These are phyloP conservation scores for Coniochaeta prunicola DNA, from an alignment of 2,329 filamentous ascomycete species.

Conservation along the genomic window DNA sequence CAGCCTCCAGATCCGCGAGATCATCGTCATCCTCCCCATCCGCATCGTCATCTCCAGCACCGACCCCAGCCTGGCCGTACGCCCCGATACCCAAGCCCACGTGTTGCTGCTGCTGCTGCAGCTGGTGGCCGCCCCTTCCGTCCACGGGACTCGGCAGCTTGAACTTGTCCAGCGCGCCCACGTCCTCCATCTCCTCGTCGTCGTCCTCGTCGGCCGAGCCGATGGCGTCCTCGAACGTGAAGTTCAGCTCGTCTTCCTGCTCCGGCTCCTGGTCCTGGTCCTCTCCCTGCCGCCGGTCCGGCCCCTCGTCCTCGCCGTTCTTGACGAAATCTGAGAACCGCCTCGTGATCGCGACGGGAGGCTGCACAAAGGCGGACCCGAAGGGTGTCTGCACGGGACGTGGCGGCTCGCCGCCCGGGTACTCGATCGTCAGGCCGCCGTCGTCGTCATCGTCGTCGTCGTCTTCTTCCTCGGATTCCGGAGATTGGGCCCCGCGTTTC, in stretches of 20 bases:
- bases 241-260: conserved; percentile 15
- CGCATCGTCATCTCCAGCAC: conserved; percentile 25
- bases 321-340: conserved; percentile 47
- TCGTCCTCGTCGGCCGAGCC: conserved; percentile 5
- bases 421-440: conserved; percentile 51
- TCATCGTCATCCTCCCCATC: conserved; percentile 10
- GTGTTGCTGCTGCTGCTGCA: conserved; percentile 16
- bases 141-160: conserved; percentile 48
- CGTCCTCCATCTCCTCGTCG: conserved; percentile 28
- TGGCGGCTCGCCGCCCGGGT: conserved; percentile 42
- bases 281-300: conserved; percentile 1
- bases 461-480: conserved; percentile 32
- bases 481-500: conserved; percentile 15
- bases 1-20: conserved; percentile 38
- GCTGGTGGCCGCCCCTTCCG: too few relatives aligned
- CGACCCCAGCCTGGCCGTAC: conserved; percentile 2
- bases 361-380: conserved; percentile 35
- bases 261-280: conserved; percentile 8
- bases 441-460: conserved; percentile 47
- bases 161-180: conserved; percentile 27
- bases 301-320: conserved; percentile 29
- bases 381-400: conserved; percentile 28
- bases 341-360: conserved; percentile 26
- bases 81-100: background rate
- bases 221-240: conserved; percentile 26